Evolutionary conservation across 2,329 filamentous ascomycete species (phyloP).

Genomic region (Claviceps quebecensis): DNA sequence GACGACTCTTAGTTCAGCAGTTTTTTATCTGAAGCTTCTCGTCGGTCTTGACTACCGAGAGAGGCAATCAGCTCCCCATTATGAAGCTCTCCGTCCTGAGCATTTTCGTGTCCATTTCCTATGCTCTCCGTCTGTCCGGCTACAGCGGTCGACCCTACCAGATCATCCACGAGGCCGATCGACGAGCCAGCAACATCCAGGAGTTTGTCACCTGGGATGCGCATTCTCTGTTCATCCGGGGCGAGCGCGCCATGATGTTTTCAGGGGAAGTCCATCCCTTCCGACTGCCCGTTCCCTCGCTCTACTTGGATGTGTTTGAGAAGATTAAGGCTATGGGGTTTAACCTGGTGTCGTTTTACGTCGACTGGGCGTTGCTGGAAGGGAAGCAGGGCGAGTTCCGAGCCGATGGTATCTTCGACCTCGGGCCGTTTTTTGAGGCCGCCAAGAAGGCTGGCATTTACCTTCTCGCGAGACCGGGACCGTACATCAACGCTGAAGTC

Average conservation of each 20-base stretch:
- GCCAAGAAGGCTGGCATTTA: constrained; percentile 62
- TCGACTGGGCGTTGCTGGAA: constrained; percentile 66
- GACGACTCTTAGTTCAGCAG: neutral
- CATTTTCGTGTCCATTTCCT: neutral
- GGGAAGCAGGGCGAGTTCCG: constrained; percentile 56
- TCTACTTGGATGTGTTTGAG: constrained; percentile 60
- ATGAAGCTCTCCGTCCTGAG: constrained; percentile 13
- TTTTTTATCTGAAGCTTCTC: neutral
- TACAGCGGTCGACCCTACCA: constrained; percentile 9
- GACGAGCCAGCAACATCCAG: constrained; percentile 15
- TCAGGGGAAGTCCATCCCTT: constrained; percentile 63
- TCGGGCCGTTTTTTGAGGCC: constrained; percentile 64
- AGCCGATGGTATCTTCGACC: constrained; percentile 57
- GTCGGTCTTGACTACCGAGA: neutral
- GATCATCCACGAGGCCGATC: constrained; percentile 11
- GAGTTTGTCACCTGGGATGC: constrained; percentile 54
- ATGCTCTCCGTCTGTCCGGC: constrained; percentile 5
- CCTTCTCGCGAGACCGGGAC: constrained; percentile 56
- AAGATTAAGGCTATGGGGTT: constrained; percentile 74
- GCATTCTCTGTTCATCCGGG: constrained; percentile 54
- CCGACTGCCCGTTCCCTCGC: constrained; percentile 29
- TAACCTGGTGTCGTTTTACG: constrained; percentile 66
- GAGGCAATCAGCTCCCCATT: neutral
- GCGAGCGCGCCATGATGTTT: constrained; percentile 57
- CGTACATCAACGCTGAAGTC: constrained; percentile 67